phyloP scores from a whole-genome alignment of 2,329 filamentous ascomycete species.

The Penicillium sp. region DNA sequence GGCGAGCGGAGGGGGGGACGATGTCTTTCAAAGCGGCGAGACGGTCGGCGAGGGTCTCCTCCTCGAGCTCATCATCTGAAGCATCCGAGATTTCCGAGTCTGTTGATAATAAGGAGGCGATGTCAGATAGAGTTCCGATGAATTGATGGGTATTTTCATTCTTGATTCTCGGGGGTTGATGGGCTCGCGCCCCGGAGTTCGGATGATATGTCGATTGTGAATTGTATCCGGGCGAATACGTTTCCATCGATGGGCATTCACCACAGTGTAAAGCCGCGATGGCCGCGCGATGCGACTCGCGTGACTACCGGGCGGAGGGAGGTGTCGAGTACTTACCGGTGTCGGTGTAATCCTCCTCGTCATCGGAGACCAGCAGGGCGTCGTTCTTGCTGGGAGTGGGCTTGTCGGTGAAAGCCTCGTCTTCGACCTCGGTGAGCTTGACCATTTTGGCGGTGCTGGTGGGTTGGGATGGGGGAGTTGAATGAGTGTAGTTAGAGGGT shows the following conservation, averaged over 20 bases:
- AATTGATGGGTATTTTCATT: conserved; percentile 13
- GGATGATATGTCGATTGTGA: background rate
- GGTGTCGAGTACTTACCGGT: conserved; percentile 64
- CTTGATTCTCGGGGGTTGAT: conserved; percentile 7
- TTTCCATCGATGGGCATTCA: background rate
- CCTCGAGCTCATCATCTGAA: conserved; percentile 62
- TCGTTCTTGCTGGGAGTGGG: conserved; percentile 62
- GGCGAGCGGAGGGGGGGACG: conserved; percentile 69
- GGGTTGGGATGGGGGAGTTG: conserved; percentile 4
- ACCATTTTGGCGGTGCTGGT: conserved; percentile 65
- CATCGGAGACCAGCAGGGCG: conserved; percentile 48
- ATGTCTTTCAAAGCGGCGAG: conserved; percentile 74
- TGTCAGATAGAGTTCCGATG: background rate
- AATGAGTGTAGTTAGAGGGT: conserved; percentile 6
- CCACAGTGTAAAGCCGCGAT: background rate
- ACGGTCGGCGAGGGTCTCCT: conserved; percentile 65
- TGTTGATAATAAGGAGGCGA: conserved; percentile 33
- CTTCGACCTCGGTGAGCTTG: conserved; percentile 93
- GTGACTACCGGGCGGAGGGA: conserved; percentile 10
- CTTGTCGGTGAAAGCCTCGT: conserved; percentile 84
- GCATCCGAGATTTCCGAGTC: conserved; percentile 85
- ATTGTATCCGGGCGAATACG: background rate
- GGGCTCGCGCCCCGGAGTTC: conserved; percentile 1
- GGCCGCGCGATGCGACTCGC: conserved; percentile 2
- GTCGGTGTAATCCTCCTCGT: conserved; percentile 84